Evolutionary conservation across 1,139 yeast genomes (phyloP), one percentile per base, ranked within the genome.

Genomic region (Debaryomycetaceae sp.): DNA sequence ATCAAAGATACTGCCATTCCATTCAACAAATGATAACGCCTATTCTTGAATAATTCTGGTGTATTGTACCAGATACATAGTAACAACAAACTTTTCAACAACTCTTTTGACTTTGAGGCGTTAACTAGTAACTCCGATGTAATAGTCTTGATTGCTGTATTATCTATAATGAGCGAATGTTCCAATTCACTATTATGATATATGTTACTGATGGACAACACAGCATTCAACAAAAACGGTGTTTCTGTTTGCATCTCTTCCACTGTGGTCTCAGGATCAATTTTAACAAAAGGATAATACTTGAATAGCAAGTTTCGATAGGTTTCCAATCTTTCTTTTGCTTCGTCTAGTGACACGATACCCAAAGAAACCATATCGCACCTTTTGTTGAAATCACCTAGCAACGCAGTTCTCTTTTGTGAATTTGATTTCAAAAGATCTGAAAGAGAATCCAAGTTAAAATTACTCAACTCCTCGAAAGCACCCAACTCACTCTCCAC

Each of bases 61-160:
- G 88, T 80, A 52, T 86, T 87, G 60, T 88, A 88, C 95, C 96
- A 90, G 34, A 84, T 63, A 36, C 86, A 77, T 43, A 87, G 65
- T 3, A 87, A 56, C 27, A 87, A 57, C 40, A 87, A 64, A 17
- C 85, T 68, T 58, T 85, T 83, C 37, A 88, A 66, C 42, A 88
- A 65, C 58, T 87, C 93, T 23, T 83, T 68, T 6, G 84, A 77
- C 63, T 87, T 89, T 45, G 80, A 73, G n/a, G 96, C 96, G 23
- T 77, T 71, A 11, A 85, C 75, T 66, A 88, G 65, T 6, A 85
- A 76, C 54, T 87, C 91, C 41, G 76, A 73, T 4, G 85, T 68
- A 1, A 87, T 62, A 6, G 82, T 64, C 52, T 76, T 75, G 33
- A 83, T 70, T 1, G 89, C 84, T 44, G 77, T 72, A 46, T 78